These are phyloP conservation scores for Tricholoma flavovirens DNA, from an alignment of 768 basidiomycete genomes.

Conservation along the genomic window DNA sequence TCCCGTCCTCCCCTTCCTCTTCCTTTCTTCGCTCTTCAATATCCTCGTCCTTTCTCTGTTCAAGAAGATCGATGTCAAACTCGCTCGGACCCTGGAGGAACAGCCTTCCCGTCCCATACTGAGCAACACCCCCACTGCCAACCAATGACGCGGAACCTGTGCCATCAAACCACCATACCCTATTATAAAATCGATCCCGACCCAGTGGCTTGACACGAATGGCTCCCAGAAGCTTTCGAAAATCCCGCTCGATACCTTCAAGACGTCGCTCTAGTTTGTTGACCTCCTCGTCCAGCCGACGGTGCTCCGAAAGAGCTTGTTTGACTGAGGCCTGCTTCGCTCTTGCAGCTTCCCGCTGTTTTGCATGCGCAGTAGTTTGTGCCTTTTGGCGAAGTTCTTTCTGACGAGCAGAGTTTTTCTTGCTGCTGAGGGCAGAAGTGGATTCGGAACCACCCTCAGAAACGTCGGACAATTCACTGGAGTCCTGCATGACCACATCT, in stretches of 20 bases:
- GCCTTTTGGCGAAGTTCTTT: constrained; percentile 49
- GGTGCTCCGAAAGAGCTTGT: constrained; percentile 77
- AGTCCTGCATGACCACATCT: constrained; percentile 57
- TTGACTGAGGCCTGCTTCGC: constrained; percentile 75
- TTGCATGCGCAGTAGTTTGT: constrained; percentile 57
- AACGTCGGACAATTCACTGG: constrained; percentile 70
- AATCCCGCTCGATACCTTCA: constrained; percentile 89
- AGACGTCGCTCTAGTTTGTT: constrained; percentile 75
- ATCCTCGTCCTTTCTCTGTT: constrained; percentile 51
- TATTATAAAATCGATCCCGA: constrained; percentile 89
- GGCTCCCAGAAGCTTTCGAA: constrained; percentile 81
- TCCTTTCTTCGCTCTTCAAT: constrained; percentile 57
- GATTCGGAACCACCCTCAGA: constrained; percentile 62
- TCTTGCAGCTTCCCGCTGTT: constrained; percentile 75
- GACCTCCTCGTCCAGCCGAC: constrained; percentile 83
- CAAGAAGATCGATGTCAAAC: constrained; percentile 69
- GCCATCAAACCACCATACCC: constrained; percentile 99
- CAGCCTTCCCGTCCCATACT: constrained; percentile 85
- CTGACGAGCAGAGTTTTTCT: constrained; percentile 43
- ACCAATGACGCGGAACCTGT: constrained; percentile 80
- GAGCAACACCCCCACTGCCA: constrained; percentile 69
- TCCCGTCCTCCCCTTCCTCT: constrained; percentile 77
- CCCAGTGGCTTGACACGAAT: constrained; percentile 87
- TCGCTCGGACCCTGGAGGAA: constrained; percentile 92
- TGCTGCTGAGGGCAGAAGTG: constrained; percentile 38